Base-by-base conservation (phyloP, 805 yeast genomes). In the Yamadazyma sp. region DNA sequence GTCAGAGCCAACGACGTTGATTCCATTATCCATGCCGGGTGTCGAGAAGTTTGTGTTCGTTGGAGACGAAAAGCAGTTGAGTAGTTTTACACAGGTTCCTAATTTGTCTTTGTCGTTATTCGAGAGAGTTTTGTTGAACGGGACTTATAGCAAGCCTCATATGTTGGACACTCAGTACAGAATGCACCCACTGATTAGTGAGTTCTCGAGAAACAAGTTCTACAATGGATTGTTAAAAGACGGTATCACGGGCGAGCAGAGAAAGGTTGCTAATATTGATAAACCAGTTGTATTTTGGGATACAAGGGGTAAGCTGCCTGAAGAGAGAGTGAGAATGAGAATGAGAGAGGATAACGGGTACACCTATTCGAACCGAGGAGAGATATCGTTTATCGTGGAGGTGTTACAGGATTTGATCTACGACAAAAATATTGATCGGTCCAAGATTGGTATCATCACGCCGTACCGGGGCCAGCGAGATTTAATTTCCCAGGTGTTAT, bases 381-480 rank as follows among this genome's bases (percentile, higher is more conserved):
- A 83, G 55, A 73, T 73, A 4, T 55, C 64, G 3, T 56, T 59
- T 27, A 68, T 82, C 7, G 50, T 71, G n/a, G 63, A 73, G 40
- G 60, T 73, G 0, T 49, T 83, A 29, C 73, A 68, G 31, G 64
- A 62, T 16, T 61, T 82, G 45, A 70, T 81, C 13, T 63, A 70
- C 41, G 82, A 77, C 21, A 78, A 80, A 49, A 66, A 69, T 10
- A 71, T 82, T 18, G 47, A 60, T 6, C 65, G 70, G 27, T 57
- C 64, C 2, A 71, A 77, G 24, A 81, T 82, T 37, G 84, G 87
- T 46, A 64, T 82, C 10, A 78, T 83, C 40, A 83, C 89, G 0
- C 87, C 88, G n/a, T 83, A 83, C 54, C 73, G 85, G 28, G 87
- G 86, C 0, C 90, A 83, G 51, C 64, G 89, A 47, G 86, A 82